These are phyloP conservation scores for Sugiyamaella smithiae DNA, from an alignment of 805 yeast genomes.

Conservation along the genomic window DNA sequence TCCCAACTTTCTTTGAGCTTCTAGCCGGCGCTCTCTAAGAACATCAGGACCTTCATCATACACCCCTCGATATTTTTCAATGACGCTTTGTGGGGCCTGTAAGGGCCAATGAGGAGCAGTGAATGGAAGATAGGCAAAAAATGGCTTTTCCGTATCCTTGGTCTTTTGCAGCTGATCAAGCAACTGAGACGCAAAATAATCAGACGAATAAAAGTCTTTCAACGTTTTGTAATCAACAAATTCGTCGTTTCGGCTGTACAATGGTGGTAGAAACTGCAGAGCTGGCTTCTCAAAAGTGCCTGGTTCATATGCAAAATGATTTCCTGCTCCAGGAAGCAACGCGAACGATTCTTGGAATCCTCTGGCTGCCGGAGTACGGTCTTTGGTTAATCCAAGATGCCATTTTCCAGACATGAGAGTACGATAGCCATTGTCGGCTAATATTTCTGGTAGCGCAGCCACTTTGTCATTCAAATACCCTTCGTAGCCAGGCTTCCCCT, in stretches of 20 bases:
- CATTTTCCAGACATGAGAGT: constrained; percentile 58
- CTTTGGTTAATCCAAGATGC: constrained; percentile 52
- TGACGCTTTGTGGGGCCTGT: constrained; percentile 52
- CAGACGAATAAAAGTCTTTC: constrained; percentile 47
- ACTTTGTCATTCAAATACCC: constrained; percentile 52
- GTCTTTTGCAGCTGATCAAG: constrained; percentile 35
- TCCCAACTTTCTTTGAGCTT: constrained; percentile 44
- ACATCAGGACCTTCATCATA: constrained; percentile 50
- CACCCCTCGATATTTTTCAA: constrained; percentile 47
- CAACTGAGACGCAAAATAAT: constrained; percentile 44
- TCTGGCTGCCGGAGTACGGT: constrained; percentile 48
- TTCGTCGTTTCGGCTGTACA: constrained; percentile 42
- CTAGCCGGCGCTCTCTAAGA: constrained; percentile 41
- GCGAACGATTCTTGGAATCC: constrained; percentile 53
- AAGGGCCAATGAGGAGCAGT: constrained; percentile 70
- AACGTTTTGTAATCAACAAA: constrained; percentile 37
- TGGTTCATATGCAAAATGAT: constrained; percentile 49
- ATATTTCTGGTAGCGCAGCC: constrained; percentile 52
- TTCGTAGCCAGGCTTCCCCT: constrained; percentile 53
- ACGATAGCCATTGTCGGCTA: constrained; percentile 48
- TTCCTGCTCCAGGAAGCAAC: constrained; percentile 56
- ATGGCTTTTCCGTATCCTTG: constrained; percentile 38
- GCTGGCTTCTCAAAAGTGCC: constrained; percentile 22
- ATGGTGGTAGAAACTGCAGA: constrained; percentile 37
- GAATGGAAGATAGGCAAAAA: constrained; percentile 52